These are phyloP conservation scores for Trichothecium roseum DNA, from an alignment of 2,329 filamentous ascomycete genomes.

Conservation along the genomic window DNA sequence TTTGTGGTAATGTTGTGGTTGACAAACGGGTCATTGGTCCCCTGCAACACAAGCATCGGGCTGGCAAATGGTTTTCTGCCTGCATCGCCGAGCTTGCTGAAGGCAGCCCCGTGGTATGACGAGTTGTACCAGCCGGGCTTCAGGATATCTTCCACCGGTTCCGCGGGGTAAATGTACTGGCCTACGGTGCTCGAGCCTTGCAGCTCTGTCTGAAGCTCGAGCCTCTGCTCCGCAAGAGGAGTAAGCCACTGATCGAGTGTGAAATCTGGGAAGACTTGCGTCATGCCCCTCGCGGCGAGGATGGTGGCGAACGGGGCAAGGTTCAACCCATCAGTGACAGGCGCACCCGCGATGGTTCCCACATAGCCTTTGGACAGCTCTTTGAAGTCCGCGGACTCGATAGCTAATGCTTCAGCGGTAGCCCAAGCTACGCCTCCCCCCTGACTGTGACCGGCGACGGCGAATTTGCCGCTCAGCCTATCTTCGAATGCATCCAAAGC, in stretches of 20 bases:
- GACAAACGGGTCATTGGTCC: background rate
- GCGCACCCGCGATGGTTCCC: conserved; percentile 7
- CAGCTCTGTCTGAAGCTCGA: conserved; percentile 2
- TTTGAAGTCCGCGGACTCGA: conserved; percentile 7
- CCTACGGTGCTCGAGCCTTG: background rate
- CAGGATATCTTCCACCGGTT: background rate
- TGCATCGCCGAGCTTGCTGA: background rate
- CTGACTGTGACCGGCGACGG: conserved; percentile 33
- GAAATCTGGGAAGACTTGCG: conserved; percentile 6
- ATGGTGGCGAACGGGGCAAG: background rate
- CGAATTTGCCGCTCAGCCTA: conserved; percentile 22
- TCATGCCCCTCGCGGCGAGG: background rate
- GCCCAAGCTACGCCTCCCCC: conserved; percentile 32
- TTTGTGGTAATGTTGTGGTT: background rate
- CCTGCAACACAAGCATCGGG: background rate
- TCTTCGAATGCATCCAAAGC: conserved; percentile 25
- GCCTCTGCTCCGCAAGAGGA: conserved; percentile 3
- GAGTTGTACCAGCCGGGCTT: conserved; percentile 1
- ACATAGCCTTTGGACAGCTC: conserved; percentile 2
- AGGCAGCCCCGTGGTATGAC: background rate
- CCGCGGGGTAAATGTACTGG: background rate
- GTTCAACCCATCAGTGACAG: conserved; percentile 2
- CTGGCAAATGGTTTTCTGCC: background rate
- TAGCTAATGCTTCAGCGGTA: conserved; percentile 11
- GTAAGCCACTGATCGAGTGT: conserved; percentile 8